Base-by-base conservation (phyloP, 257 asterid species). In the Salvia splendens region DNA sequence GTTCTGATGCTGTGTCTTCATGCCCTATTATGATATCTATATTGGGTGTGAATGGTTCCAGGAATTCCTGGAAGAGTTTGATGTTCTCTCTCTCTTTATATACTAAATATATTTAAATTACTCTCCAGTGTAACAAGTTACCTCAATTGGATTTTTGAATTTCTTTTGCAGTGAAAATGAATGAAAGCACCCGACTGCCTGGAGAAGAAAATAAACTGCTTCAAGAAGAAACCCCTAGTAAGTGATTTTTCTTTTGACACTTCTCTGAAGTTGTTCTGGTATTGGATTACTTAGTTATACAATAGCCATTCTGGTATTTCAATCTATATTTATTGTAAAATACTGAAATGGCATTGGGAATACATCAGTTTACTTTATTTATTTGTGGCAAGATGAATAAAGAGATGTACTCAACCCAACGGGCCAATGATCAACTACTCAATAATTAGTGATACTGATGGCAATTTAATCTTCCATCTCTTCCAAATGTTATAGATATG, bases 181-280 rank as follows among this genome's bases (percentile, higher is more conserved):
- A 69, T 65, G 89, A 86, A 69, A 69, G 56, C 72, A 61, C 79
- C 64, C 82, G 80, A 49, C 67, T 72, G 73, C 81, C 54, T 33
- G 82, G 78, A 69, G 97, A 89, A 81, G 92, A 82, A 64, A 70
- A 60, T 71, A 81, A 54, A 69, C 56, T 75, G 73, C 76, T 72
- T 52, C 84, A 68, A 57, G 97, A 86, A 64, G 95, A 83, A 56
- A 80, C 72, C 76, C 79, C 76, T 62, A 87, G 96, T 88, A 83
- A 78, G 80, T 71, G 42, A 24, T 24, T 24, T 24, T 24, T 24
- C 30, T 10, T 67, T 30, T 28, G 9, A 51, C 48, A 61, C 32
- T 33, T 63, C 49, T 56, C 9, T 57, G 66, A 71, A 58, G 64
- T 50, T 49, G 67, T 5, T 45, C 24, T 57, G 60, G 50, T 62